A percentile compares a stretch with the other conserved stretches of the same genome.
These are phyloP conservation scores for Fusarium sp. DNA, from an alignment of 2,329 filamentous ascomycete genomes.

Conservation along the genomic window DNA sequence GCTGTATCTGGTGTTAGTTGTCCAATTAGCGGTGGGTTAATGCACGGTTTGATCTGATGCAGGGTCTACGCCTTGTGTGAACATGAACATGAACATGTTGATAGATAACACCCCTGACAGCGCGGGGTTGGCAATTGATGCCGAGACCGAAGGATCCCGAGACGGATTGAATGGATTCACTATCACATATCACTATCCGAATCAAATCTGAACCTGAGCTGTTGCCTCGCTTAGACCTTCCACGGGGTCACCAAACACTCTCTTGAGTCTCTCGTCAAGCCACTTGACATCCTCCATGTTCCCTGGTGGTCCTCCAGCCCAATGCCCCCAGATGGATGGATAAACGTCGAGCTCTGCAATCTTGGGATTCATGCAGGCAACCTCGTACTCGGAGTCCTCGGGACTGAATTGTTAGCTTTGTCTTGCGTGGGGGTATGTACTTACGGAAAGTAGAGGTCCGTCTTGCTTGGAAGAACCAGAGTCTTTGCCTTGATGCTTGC, in stretches of 20 bases:
- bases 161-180: not conserved
- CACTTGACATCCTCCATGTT: constrained; percentile 77
- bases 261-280: constrained; percentile 65
- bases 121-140: not conserved
- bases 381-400: constrained; percentile 81
- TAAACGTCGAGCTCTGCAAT: constrained; percentile 50
- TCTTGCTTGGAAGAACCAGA: constrained; percentile 76
- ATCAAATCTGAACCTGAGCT: not conserved
- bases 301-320: constrained; percentile 77
- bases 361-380: constrained; percentile 56
- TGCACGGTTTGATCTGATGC: not conserved
- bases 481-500: constrained; percentile 76
- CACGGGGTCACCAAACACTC: constrained; percentile 21
- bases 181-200: not conserved
- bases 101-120: not conserved
- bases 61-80: not conserved
- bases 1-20: not conserved
- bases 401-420: constrained; percentile 50
- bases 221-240: not conserved
- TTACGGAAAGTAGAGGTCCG: constrained; percentile 80
- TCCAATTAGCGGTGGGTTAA: not conserved
- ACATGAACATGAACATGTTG: not conserved
- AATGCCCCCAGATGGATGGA: constrained; percentile 57
- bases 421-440: not conserved
- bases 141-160: not conserved